Percentiles rank a stretch among this genome's conserved stretches.
phyloP scores from a whole-genome alignment of 257 asterid genomes.

The Pogostemon cablin region DNA sequence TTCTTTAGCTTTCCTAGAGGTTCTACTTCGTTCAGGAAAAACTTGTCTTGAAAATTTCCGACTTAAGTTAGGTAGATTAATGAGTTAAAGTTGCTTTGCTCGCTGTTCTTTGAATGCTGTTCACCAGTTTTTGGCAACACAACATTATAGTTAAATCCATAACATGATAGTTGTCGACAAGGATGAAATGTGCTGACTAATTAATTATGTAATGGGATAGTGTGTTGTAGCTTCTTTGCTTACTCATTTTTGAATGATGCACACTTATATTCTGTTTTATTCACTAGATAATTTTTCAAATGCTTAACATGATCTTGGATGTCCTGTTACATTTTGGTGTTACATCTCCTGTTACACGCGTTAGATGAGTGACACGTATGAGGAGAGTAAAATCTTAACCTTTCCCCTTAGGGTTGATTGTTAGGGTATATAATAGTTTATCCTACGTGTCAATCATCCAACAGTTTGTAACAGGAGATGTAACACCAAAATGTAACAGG shows the following conservation, averaged over 20 bases:
- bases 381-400: too few species aligned
- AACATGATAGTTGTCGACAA: not conserved
- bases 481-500: too few species aligned
- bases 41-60: not conserved
- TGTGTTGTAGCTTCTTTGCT: not conserved
- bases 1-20: not conserved
- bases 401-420: too few species aligned
- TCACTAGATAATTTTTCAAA: not conserved
- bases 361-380: too few species aligned
- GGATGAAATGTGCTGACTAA: not conserved
- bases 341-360: too few species aligned
- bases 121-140: not conserved
- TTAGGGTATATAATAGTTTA: too few species aligned
- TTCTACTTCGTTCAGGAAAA: not conserved
- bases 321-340: too few species aligned
- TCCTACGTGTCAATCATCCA: too few species aligned
- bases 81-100: not conserved
- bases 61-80: not conserved
- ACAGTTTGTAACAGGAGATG: too few species aligned
- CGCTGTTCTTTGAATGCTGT: not conserved
- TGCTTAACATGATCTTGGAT: not conserved
- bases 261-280: not conserved
- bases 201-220: not conserved
- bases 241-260: conserved; percentile 1
- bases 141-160: conserved; percentile 4